Evolutionary conservation across 2,329 filamentous ascomycete species (phyloP).

Genomic region (Calcarisporium arbuscula): DNA sequence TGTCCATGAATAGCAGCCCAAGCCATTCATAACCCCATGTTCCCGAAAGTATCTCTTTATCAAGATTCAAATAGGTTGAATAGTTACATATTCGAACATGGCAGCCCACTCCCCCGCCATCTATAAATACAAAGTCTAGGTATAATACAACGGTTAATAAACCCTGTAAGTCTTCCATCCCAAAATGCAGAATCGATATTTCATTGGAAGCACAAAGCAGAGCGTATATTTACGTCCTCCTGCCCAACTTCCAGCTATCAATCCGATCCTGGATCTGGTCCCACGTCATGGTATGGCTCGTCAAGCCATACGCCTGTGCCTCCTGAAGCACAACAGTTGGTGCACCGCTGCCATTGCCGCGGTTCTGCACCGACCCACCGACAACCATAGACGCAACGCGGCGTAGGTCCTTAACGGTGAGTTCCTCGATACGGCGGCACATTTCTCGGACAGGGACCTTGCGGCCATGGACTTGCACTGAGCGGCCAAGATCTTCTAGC

Average conservation of each 20-base stretch:
- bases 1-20: no score
- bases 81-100: no score
- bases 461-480: constrained; percentile 92
- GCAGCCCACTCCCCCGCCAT: no score
- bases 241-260: constrained; percentile 74
- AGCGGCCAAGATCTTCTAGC: constrained; percentile 87
- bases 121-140: no score
- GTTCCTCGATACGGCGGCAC: constrained; percentile 76
- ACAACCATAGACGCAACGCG: constrained; percentile 76
- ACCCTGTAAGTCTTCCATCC: no score
- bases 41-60: no score
- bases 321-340: constrained; percentile 95
- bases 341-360: constrained; percentile 72
- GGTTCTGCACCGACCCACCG: constrained; percentile 68
- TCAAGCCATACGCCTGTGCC: constrained; percentile 66
- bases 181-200: constrained; percentile 1
- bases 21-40: no score
- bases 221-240: constrained; percentile 23
- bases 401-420: constrained; percentile 75
- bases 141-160: no score
- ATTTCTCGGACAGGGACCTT: constrained; percentile 92
- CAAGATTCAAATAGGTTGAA: no score
- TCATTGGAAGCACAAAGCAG: no score
- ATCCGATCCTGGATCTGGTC: constrained; percentile 86
- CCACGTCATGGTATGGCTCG: constrained; percentile 67